A percentile compares a stretch with the other conserved stretches of the same genome.
Conservation (phyloP, 1,139 yeast species). For the Waltiozyma sp. region DNA sequence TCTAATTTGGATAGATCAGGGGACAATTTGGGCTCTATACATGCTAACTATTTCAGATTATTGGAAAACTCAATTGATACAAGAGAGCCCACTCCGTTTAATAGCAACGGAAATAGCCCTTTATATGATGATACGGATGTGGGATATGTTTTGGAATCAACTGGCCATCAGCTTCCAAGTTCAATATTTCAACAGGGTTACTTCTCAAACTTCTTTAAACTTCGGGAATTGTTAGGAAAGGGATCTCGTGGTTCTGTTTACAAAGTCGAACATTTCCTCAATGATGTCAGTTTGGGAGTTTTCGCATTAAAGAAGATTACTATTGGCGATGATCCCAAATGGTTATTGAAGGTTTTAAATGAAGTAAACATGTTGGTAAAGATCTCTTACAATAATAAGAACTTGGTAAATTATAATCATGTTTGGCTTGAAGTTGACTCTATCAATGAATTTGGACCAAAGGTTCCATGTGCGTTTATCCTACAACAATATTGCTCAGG, state of each 20-base stretch:
- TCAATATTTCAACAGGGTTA: slow-evolving; percentile 59
- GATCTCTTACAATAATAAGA: slow-evolving; percentile 37
- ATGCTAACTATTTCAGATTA: slow-evolving; percentile 9
- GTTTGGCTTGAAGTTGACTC: slow-evolving; percentile 82
- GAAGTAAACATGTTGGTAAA: slow-evolving; percentile 59
- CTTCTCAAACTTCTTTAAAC: slow-evolving; percentile 55
- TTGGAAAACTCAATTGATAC: slow-evolving; percentile 5
- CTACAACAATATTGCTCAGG: slow-evolving; percentile 83
- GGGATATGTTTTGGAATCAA: not conserved
- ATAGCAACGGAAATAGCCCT: not conserved
- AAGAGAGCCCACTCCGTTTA: not conserved
- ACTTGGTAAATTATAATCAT: slow-evolving; percentile 76
- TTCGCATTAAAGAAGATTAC: slow-evolving; percentile 81
- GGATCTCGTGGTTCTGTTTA: slow-evolving; percentile 83
- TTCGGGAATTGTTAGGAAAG: slow-evolving; percentile 45
- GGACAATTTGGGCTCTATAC: not conserved
- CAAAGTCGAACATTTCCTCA: slow-evolving; percentile 69
- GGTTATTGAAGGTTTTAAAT: slow-evolving; percentile 58
- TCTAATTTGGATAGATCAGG: not conserved
- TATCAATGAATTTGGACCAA: slow-evolving; percentile 43
- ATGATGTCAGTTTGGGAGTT: slow-evolving; percentile 59
- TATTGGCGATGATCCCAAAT: slow-evolving; percentile 61
- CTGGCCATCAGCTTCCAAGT: slow-evolving; percentile 7
- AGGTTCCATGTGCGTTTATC: slow-evolving; percentile 73
- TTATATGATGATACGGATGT: not conserved